A percentile compares a stretch with the other conserved stretches of the same genome.
phyloP scores from a whole-genome alignment of 2,329 filamentous ascomycete species.

The Alternaria sp. region DNA sequence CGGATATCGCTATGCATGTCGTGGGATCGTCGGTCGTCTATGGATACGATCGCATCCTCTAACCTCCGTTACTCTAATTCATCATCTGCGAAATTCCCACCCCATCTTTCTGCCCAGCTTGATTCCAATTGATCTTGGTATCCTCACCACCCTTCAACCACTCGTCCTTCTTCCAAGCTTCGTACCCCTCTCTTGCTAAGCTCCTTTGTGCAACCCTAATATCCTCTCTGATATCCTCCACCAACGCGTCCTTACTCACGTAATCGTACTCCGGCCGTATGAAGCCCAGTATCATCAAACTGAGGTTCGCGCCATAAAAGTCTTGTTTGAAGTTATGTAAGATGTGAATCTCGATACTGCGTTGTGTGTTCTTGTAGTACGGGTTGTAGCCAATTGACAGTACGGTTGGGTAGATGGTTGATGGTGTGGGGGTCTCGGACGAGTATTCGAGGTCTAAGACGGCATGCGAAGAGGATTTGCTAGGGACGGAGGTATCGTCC shows the following conservation, averaged over 20 bases:
- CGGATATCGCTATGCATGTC: not conserved
- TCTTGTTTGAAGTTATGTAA: conserved; percentile 78
- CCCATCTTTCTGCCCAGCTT: conserved; percentile 18
- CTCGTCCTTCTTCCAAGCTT: conserved; percentile 57
- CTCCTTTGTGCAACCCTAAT: conserved; percentile 82
- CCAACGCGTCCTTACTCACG: conserved; percentile 78
- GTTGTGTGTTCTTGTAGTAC: conserved; percentile 90
- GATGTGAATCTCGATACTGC: conserved; percentile 89
- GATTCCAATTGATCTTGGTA: conserved; percentile 7
- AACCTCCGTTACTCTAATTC: conserved; percentile 1
- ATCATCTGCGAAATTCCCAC: conserved; percentile 22
- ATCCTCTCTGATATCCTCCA: conserved; percentile 88
- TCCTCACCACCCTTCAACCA: conserved; percentile 42
- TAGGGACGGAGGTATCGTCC: conserved; percentile 17
- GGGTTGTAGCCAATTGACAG: conserved; percentile 80
- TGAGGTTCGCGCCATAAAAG: conserved; percentile 85
- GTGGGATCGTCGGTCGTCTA: not conserved
- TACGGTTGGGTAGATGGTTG: conserved; percentile 43
- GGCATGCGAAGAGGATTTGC: conserved; percentile 37
- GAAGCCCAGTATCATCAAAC: conserved; percentile 82
- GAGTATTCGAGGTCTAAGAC: conserved; percentile 37
- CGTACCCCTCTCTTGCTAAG: conserved; percentile 71
- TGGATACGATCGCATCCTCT: not conserved
- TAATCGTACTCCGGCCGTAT: conserved; percentile 93
- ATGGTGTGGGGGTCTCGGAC: conserved; percentile 21